phyloP scores from a whole-genome alignment of 2,329 filamentous ascomycete genomes.

The Fusarium begoniae region DNA sequence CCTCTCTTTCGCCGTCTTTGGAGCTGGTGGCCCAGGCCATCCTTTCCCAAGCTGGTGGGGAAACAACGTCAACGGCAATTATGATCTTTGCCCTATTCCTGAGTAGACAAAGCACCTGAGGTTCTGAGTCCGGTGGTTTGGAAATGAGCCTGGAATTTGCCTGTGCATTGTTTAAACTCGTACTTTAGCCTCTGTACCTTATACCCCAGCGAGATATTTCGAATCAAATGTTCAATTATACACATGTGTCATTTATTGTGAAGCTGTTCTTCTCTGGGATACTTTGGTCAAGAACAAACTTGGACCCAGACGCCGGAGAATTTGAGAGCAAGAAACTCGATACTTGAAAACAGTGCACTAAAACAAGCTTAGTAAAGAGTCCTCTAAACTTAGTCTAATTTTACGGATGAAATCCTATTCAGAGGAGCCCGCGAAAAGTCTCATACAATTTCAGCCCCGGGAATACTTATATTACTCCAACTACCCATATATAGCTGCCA shows the following conservation, averaged over 20 bases:
- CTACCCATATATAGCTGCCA: rapidly evolving
- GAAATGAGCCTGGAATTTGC: not conserved
- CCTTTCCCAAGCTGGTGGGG: slow-evolving; percentile 65
- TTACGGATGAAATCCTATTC: rapidly evolving
- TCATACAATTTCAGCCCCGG: not conserved
- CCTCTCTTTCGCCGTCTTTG: slow-evolving; percentile 65
- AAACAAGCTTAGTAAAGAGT: no score
- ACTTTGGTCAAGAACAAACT: not conserved
- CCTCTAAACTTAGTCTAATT: no score
- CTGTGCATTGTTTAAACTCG: not conserved
- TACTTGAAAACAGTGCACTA: no score
- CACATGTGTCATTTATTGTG: not conserved
- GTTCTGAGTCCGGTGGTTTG: not conserved
- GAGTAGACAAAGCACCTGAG: slow-evolving; percentile 35
- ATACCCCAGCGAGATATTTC: not conserved
- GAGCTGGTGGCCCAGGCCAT: slow-evolving; percentile 54
- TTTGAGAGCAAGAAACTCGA: no score
- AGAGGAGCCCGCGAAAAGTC: not conserved
- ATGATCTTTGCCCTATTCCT: slow-evolving; percentile 56
- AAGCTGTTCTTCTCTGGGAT: not conserved
- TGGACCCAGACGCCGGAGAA: no score
- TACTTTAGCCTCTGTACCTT: not conserved
- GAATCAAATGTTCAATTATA: not conserved
- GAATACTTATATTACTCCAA: rapidly evolving
- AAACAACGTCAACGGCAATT: slow-evolving; percentile 59